These are phyloP conservation scores for Neurospora sp. DNA, from an alignment of 495 filamentous ascomycete species.

Conservation along the genomic window DNA sequence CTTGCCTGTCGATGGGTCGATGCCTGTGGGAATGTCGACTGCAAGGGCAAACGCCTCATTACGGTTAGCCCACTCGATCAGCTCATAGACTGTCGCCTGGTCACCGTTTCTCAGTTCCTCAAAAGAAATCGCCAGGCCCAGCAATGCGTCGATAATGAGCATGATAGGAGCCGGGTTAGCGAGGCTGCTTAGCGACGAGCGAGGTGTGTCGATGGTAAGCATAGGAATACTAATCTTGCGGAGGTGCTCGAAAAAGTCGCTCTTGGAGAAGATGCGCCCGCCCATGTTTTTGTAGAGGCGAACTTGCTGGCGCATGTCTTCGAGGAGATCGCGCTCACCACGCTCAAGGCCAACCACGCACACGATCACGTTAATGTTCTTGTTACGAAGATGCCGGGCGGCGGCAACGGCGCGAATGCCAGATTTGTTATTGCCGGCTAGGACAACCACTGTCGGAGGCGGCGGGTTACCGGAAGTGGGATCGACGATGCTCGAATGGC, in stretches of 20 bases:
- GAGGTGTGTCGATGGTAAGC: slow-evolving; percentile 28
- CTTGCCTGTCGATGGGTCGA: slow-evolving; percentile 68
- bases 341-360: slow-evolving; percentile 75
- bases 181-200: slow-evolving; percentile 22
- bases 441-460: slow-evolving; percentile 59
- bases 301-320: slow-evolving; percentile 62
- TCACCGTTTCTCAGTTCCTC: slow-evolving; percentile 75
- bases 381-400: slow-evolving; percentile 75
- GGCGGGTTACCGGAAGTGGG: slow-evolving; percentile 14
- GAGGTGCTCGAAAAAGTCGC: slow-evolving; percentile 42
- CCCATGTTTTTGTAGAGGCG: slow-evolving; percentile 70
- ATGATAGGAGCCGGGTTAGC: slow-evolving; percentile 46
- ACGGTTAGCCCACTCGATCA: slow-evolving; percentile 81
- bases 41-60: slow-evolving; percentile 68
- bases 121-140: slow-evolving; percentile 74
- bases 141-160: slow-evolving; percentile 78
- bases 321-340: slow-evolving; percentile 52
- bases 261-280: slow-evolving; percentile 52
- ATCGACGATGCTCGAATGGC: slow-evolving; percentile 30
- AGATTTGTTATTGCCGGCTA: slow-evolving; percentile 81
- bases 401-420: slow-evolving; percentile 78
- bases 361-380: slow-evolving; percentile 65
- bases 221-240: slow-evolving; percentile 28
- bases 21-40: slow-evolving; percentile 78
- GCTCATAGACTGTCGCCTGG: slow-evolving; percentile 68